A percentile compares a stretch with the other conserved stretches of the same genome.
Evolutionary conservation across 2,329 filamentous ascomycete genomes (phyloP).

Genomic region (Colletotrichum incanum): DNA sequence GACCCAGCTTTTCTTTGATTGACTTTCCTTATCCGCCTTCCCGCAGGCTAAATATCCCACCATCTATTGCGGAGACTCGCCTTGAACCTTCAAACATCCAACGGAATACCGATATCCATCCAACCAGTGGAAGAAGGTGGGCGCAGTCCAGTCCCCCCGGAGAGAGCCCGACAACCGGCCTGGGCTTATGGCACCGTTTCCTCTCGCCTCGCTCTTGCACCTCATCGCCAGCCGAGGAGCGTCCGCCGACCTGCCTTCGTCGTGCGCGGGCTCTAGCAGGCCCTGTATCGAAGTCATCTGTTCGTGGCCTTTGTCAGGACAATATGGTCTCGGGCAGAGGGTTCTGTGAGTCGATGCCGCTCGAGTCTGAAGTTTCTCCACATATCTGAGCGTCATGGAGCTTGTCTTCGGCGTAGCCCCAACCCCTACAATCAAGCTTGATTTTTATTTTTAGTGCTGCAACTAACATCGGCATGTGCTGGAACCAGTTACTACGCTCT

Average conservation of each 20-base stretch:
- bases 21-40: not conserved
- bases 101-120: not conserved
- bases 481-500: slow-evolving; percentile 73
- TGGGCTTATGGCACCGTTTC: slow-evolving; percentile 7
- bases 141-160: not conserved
- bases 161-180: not conserved
- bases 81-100: not conserved
- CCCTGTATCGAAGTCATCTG: slow-evolving; percentile 64
- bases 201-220: slow-evolving; percentile 14
- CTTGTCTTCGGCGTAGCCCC: slow-evolving; percentile 8
- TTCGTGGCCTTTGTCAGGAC: slow-evolving; percentile 70
- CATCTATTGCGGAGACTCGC: not conserved
- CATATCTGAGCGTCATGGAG: slow-evolving; percentile 5
- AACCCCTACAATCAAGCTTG: slow-evolving; percentile 2
- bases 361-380: slow-evolving; percentile 5
- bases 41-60: not conserved
- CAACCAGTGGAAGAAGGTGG: not conserved
- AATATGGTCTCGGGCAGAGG: slow-evolving; percentile 70
- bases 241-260: slow-evolving; percentile 13
- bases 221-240: slow-evolving; percentile 11
- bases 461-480: slow-evolving; percentile 16
- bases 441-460: slow-evolving; percentile 9
- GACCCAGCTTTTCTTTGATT: not conserved
- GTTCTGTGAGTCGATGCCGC: slow-evolving; percentile 61
- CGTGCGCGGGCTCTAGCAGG: slow-evolving; percentile 31